phyloP scores from a whole-genome alignment of 371 early-diverging fungal species.

The Mortierella sp. region DNA sequence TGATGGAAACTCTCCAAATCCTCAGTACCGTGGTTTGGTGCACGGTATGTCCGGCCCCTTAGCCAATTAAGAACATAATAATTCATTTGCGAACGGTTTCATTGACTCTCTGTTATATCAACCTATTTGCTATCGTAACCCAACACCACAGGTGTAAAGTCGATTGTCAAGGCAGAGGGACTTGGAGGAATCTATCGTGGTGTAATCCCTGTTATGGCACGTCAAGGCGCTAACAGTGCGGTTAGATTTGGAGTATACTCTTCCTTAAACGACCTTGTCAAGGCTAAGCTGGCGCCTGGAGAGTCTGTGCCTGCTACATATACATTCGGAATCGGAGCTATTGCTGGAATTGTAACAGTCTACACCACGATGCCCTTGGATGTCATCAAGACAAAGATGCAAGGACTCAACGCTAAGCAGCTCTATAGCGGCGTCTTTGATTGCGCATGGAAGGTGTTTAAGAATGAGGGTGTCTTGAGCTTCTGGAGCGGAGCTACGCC shows the following conservation, averaged over 20 bases:
- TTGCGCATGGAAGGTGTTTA: conserved; percentile 79
- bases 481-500: conserved; percentile 96
- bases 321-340: conserved; percentile 81
- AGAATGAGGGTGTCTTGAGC: conserved; percentile 81
- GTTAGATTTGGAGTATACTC: conserved; percentile 91
- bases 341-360: conserved; percentile 92
- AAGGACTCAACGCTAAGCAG: conserved; percentile 76
- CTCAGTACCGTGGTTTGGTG: conserved; percentile 83
- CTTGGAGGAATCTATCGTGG: conserved; percentile 92
- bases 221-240: conserved; percentile 94
- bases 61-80: no score
- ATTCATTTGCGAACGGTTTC: not conserved
- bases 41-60: conserved; percentile 68
- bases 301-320: conserved; percentile 69
- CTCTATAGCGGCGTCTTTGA: conserved; percentile 80
- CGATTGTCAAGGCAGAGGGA: conserved; percentile 82
- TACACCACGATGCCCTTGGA: conserved; percentile 96
- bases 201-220: conserved; percentile 88
- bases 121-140: not conserved
- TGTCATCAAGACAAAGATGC: conserved; percentile 96
- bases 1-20: conserved; percentile 74
- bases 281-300: conserved; percentile 42
- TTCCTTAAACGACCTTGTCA: conserved; percentile 73
- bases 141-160: conserved; percentile 47
- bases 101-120: no score